phyloP scores from a whole-genome alignment of 176 grass and related monocot genomes.

The Areca catechu region DNA sequence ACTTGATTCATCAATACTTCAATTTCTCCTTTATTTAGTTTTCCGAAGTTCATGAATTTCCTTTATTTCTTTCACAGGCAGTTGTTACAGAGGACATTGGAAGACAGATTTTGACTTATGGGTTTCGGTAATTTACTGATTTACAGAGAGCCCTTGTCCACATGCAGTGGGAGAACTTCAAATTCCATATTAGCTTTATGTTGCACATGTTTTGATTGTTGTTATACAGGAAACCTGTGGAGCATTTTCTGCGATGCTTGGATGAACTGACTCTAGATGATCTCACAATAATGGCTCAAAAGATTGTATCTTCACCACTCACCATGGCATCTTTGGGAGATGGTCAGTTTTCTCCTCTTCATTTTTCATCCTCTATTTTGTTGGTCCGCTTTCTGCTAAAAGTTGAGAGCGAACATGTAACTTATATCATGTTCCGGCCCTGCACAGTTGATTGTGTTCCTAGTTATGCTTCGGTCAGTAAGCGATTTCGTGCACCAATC shows the following conservation, averaged over 20 bases:
- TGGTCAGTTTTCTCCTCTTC: conserved; percentile 21
- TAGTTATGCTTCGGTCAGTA: conserved; percentile 1
- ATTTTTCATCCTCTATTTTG: neutral
- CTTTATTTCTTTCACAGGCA: conserved; percentile 26
- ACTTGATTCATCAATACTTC: neutral
- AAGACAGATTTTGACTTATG: conserved; percentile 77
- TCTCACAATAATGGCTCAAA: conserved; percentile 50
- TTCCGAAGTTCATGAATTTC: neutral
- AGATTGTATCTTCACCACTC: conserved; percentile 55
- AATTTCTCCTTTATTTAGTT: neutral
- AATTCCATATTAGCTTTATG: too few species aligned
- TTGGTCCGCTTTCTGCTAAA: too few species aligned
- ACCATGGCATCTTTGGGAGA: conserved; percentile 79
- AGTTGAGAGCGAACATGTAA: neutral
- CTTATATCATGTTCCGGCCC: neutral
- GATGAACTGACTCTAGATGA: conserved; percentile 59
- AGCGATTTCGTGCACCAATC: neutral
- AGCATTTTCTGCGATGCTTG: conserved; percentile 59
- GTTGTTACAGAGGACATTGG: conserved; percentile 87
- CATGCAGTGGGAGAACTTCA: too few species aligned
- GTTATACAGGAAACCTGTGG: conserved; percentile 49
- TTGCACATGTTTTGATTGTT: neutral
- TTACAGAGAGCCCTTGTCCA: too few species aligned
- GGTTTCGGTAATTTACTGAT: conserved; percentile 38
- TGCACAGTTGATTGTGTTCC: conserved; percentile 13